Conservation (phyloP, 352 stramenopile genomes). For the Phytophthora meadii region DNA sequence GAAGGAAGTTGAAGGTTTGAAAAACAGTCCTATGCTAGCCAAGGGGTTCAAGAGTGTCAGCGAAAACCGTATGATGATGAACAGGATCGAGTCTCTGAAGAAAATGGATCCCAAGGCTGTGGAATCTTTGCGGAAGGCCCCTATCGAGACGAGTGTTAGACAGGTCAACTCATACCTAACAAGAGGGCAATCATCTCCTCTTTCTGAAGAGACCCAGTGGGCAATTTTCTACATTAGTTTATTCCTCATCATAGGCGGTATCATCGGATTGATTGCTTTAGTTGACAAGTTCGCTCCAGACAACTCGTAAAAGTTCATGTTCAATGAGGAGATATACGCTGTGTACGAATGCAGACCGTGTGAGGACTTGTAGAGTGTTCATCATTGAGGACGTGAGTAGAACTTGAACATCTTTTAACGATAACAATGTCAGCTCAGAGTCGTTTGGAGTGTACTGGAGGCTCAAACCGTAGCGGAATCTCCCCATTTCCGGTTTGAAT, state of each 20-base stretch:
- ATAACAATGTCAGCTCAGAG: slow-evolving; percentile 35
- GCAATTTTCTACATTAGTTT: not conserved
- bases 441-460: slow-evolving; percentile 37
- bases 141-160: not conserved
- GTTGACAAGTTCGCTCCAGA: too few relatives aligned
- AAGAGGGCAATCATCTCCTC: not conserved
- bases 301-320: too few relatives aligned
- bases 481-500: slow-evolving; percentile 34
- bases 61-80: not conserved
- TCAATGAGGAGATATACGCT: too few relatives aligned
- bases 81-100: not conserved
- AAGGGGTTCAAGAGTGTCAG: not conserved
- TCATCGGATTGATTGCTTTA: too few relatives aligned
- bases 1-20: not conserved
- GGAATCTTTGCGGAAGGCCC: not conserved
- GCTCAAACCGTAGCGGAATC: slow-evolving; percentile 47
- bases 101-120: not conserved
- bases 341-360: too few relatives aligned
- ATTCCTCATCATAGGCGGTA: too few relatives aligned
- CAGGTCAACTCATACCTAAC: not conserved
- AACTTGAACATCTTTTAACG: slow-evolving; percentile 37
- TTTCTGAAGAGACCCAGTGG: not conserved
- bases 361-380: too few relatives aligned
- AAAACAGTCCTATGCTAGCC: not conserved
- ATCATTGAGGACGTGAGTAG: slow-evolving; percentile 17